These are phyloP conservation scores for Datisca glomerata DNA, from an alignment of 306 rosid species.

Conservation along the genomic window DNA sequence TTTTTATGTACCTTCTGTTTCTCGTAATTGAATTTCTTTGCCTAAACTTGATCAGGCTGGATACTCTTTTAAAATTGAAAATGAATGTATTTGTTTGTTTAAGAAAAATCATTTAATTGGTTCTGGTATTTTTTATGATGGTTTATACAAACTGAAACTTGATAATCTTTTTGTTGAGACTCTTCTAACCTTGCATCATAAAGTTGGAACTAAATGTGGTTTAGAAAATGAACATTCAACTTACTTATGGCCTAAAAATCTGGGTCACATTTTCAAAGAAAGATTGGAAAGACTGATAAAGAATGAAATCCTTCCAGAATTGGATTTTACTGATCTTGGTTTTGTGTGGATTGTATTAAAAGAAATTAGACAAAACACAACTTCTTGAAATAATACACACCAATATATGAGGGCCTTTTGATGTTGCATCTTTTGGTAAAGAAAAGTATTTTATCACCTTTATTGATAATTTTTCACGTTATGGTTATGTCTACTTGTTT, in stretches of 20 bases:
- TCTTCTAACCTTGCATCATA: not conserved
- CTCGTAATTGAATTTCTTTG: not conserved
- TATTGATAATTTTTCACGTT: not conserved
- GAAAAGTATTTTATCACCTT: not conserved
- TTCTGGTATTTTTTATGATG: not conserved
- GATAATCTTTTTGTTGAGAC: not conserved
- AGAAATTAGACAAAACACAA: not conserved
- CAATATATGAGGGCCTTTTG: not conserved
- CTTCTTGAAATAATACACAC: not conserved
- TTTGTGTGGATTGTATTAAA: not conserved
- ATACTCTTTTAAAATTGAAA: not conserved
- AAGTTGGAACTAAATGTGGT: not conserved
- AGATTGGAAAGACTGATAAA: not conserved
- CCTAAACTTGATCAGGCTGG: not conserved
- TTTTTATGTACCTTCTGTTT: not conserved
- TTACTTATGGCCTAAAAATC: not conserved
- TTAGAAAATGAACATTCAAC: not conserved
- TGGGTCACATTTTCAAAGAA: slow-evolving; percentile 1
- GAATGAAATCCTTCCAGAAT: not conserved
- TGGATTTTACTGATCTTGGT: not conserved
- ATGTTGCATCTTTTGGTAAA: not conserved
- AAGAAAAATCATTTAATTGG: not conserved
- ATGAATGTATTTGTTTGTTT: not conserved
- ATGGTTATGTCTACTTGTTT: not conserved
- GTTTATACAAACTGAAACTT: not conserved